Evolutionary conservation across 2,329 filamentous ascomycete genomes (phyloP).

Genomic region (Aspergillus eucalypticola): DNA sequence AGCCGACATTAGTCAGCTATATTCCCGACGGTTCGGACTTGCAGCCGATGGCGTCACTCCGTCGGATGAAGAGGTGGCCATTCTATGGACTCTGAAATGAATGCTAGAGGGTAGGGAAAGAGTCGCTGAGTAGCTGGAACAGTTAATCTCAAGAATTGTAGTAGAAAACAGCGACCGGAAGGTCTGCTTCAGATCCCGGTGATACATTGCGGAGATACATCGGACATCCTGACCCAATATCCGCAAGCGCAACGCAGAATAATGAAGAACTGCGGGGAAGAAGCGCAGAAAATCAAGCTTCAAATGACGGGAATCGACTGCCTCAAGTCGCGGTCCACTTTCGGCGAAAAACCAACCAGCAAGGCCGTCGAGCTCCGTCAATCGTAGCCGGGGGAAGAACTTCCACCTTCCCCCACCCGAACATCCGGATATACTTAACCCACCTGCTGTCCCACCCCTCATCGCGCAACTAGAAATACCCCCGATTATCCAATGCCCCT

Average conservation of each 20-base stretch:
- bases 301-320: not conserved
- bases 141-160: not conserved
- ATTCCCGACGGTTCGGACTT: slow-evolving; percentile 13
- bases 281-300: not conserved
- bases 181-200: not conserved
- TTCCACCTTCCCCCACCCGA: not conserved
- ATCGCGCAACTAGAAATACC: not conserved
- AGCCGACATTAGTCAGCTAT: not conserved
- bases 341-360: not conserved
- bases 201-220: not conserved
- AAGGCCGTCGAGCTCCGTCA: not conserved
- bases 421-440: not conserved
- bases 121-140: not conserved
- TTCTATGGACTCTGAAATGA: not conserved
- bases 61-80: slow-evolving; percentile 1
- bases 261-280: slow-evolving; percentile 1
- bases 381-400: not conserved
- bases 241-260: not conserved
- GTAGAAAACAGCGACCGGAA: not conserved
- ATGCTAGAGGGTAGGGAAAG: not conserved
- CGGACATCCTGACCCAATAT: not conserved
- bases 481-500: slow-evolving; percentile 5
- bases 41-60: slow-evolving; percentile 13
- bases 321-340: not conserved
- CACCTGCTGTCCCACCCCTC: not conserved